A percentile compares a stretch with the other conserved stretches of the same genome.
Conservation (phyloP, 2,329 filamentous ascomycete genomes). For the Paecilomyces fulvus region DNA sequence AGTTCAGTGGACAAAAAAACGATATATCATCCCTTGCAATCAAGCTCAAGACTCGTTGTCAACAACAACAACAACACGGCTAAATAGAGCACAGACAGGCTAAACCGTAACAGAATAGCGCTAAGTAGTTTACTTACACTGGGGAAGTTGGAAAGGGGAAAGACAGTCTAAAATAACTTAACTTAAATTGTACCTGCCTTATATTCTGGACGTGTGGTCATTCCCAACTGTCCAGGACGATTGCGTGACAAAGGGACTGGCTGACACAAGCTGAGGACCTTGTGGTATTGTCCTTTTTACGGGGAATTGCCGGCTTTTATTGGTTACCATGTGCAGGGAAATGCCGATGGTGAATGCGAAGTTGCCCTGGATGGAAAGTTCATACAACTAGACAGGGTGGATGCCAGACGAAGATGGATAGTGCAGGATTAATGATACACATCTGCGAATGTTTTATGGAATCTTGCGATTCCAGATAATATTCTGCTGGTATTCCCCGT, state of each 20-base stretch:
- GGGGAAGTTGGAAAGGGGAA: not conserved
- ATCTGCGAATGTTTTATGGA: too few relatives aligned
- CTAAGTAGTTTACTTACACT: not conserved
- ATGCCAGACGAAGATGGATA: too few relatives aligned
- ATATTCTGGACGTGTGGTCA: not conserved
- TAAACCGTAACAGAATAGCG: not conserved
- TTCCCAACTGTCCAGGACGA: not conserved
- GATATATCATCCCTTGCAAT: too few relatives aligned
- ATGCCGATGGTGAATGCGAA: too few relatives aligned
- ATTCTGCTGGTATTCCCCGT: not conserved
- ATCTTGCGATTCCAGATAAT: too few relatives aligned
- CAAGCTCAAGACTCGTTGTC: not conserved
- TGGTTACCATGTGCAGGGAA: not conserved
- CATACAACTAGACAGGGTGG: too few relatives aligned
- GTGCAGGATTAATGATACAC: too few relatives aligned
- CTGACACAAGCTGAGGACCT: not conserved
- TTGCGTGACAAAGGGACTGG: not conserved
- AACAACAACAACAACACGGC: not conserved
- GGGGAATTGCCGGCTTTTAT: not conserved
- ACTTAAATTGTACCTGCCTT: not conserved
- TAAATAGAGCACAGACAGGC: not conserved
- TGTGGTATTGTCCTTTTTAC: not conserved
- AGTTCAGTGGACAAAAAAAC: too few relatives aligned
- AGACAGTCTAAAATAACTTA: not conserved
- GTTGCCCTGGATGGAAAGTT: too few relatives aligned